phyloP scores from a whole-genome alignment of 1,284 basidiomycete species.

The Puccinia polysora region DNA sequence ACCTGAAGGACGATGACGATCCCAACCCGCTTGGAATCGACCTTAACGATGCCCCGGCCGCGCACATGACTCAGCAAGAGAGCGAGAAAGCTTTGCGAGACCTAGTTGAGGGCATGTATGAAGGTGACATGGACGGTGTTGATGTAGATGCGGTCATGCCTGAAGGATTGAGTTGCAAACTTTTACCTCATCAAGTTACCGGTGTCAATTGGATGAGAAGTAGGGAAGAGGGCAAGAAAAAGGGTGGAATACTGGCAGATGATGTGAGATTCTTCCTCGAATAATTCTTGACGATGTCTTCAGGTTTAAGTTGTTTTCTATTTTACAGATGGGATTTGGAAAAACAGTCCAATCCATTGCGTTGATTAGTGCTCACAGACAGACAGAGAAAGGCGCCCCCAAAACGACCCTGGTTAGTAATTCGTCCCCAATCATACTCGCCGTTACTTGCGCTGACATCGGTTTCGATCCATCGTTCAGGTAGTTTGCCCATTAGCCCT shows the following conservation, averaged over 20 bases:
- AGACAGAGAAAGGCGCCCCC: constrained; percentile 18
- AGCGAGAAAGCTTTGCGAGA: constrained; percentile 59
- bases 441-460: neutral
- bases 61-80: constrained; percentile 54
- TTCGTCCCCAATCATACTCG: constrained; percentile 1
- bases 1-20: neutral
- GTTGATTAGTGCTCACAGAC: constrained; percentile 61
- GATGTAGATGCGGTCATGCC: constrained; percentile 59
- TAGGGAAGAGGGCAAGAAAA: constrained; percentile 68
- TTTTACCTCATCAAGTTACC: constrained; percentile 80
- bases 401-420: constrained; percentile 55
- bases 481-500: constrained; percentile 60
- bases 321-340: constrained; percentile 58
- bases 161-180: constrained; percentile 64
- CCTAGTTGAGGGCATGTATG: constrained; percentile 55
- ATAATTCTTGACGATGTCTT: too few species aligned
- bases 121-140: constrained; percentile 61
- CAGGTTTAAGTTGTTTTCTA: neutral
- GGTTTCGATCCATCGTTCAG: constrained; percentile 46
- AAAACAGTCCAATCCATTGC: constrained; percentile 89
- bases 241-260: constrained; percentile 86
- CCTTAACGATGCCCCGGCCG: constrained; percentile 35
- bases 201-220: constrained; percentile 82
- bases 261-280: too few species aligned
- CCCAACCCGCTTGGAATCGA: constrained; percentile 17